Base-by-base conservation (phyloP, 164 flowering plant species). In the Dillenia suffruticosa region DNA sequence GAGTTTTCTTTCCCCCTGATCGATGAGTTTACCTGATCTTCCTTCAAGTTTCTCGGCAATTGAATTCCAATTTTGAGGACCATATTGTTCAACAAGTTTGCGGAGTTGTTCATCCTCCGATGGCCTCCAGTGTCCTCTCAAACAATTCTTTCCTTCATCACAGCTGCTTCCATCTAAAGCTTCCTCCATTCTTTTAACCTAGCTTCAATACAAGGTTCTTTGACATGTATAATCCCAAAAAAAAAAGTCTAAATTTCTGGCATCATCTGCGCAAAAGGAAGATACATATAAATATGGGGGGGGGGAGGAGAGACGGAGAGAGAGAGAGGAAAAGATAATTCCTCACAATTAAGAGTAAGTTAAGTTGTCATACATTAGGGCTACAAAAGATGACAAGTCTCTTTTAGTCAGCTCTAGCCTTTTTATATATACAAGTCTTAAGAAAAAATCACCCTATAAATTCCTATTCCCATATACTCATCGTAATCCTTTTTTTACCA, bases 121-220 rank as follows among this genome's bases (percentile, higher is more conserved):
- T 1, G 81, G 81, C 43, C 79, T 63, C 81, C 81, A 78, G 49
- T 78, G 81, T 15, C 81, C 81, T 56, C 81, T 58, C 9, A 45
- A 46, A 62, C 77, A 70, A 43, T 15, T 68, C 47, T 52, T 68
- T 14, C 24, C 70, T 15, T 58, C 51, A 9, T 54, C 63, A 47
- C 40, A 32, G 40, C 46, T 49, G 54, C 68, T 59, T n/a, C 45
- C 66, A 12, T 62, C 15, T 55, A 51, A 54, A 13, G 64, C 67
- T 15, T 63, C 65, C 46, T 63, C 72, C 72, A 74, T 74, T 44
- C 26, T 3, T 12, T 7, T 17, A 40, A 9, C 12, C 10, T 44
- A 5, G 48, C 15, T 32, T 12, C 44, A 5, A 9, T 60, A 40
- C 14, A 26, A 57, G 46, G 22, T 9, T 10, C 19, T 43, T 9